phyloP scores from a whole-genome alignment of 1,284 basidiomycete species.

The Leccinum angustisporum region DNA sequence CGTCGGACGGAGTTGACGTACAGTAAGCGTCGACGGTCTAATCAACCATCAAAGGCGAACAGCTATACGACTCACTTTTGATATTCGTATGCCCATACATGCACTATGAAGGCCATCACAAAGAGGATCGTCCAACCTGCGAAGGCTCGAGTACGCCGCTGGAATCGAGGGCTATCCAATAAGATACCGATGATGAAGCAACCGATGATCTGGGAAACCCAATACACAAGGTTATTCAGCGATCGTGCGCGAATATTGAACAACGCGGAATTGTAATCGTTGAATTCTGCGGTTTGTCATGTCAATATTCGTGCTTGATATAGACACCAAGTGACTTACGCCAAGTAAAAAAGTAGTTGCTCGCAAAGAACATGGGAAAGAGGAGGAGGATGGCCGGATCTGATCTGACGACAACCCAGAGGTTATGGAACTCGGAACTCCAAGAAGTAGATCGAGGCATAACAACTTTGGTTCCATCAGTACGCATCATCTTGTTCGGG shows the following conservation, averaged over 20 bases:
- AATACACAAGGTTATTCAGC: constrained; percentile 39
- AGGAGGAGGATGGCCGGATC: constrained; percentile 39
- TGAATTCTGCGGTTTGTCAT: constrained; percentile 29
- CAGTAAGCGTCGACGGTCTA: no score
- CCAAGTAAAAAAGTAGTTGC: constrained; percentile 42
- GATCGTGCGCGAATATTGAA: constrained; percentile 39
- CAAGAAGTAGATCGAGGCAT: constrained; percentile 36
- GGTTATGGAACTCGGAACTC: constrained; percentile 35
- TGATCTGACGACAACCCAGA: constrained; percentile 33
- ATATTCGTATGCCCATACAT: constrained; percentile 52
- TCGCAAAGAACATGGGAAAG: constrained; percentile 39
- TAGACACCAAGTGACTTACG: constrained; percentile 17
- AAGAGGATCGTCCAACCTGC: constrained; percentile 46
- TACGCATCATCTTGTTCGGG: constrained; percentile 38
- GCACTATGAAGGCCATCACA: constrained; percentile 47
- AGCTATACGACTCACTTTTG: constrained; percentile 39
- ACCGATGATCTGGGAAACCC: constrained; percentile 40
- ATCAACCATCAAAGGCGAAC: not conserved
- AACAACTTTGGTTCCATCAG: constrained; percentile 36
- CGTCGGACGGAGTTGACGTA: not conserved
- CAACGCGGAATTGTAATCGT: constrained; percentile 38
- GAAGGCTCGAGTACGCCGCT: constrained; percentile 48
- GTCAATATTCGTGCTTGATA: not conserved
- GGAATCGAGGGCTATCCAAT: constrained; percentile 42
- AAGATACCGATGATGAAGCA: constrained; percentile 38